Evolutionary conservation across 2,329 filamentous ascomycete genomes (phyloP).

Genomic region (Venturia aucupariae): DNA sequence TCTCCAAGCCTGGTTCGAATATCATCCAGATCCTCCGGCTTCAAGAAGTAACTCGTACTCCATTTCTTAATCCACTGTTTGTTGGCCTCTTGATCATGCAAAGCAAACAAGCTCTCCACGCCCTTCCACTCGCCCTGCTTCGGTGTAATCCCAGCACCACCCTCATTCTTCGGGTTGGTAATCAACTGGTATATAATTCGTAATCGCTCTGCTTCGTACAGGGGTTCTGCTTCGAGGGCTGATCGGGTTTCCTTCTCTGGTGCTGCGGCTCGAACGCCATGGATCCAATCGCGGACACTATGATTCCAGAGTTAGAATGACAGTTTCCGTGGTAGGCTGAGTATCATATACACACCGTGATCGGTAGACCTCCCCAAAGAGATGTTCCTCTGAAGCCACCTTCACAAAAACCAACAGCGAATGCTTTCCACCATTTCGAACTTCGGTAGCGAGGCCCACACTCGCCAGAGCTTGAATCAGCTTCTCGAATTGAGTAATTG

Average conservation of each 20-base stretch:
- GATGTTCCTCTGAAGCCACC: conserved; percentile 63
- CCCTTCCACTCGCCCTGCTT: conserved; percentile 42
- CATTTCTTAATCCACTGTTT: conserved; percentile 46
- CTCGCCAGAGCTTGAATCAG: conserved; percentile 65
- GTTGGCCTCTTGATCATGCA: conserved; percentile 43
- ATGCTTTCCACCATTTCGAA: conserved; percentile 65
- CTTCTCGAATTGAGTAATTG: conserved; percentile 66
- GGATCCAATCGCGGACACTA: conserved; percentile 87
- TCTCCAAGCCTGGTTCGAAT: conserved; percentile 42
- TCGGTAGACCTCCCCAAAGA: conserved; percentile 74
- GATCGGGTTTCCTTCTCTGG: conserved; percentile 64
- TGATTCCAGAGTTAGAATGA: conserved; percentile 4
- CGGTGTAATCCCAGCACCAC: conserved; percentile 42
- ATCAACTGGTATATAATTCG: conserved; percentile 76
- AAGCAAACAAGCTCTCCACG: conserved; percentile 40
- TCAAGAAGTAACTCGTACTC: conserved; percentile 38
- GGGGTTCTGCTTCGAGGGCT: conserved; percentile 61
- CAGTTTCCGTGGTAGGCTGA: neutral
- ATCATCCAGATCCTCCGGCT: conserved; percentile 40
- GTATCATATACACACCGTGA: conserved; percentile 47
- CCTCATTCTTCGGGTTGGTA: conserved; percentile 37
- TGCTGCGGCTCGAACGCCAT: conserved; percentile 70
- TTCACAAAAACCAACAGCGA: conserved; percentile 78
- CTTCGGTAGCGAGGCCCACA: conserved; percentile 80
- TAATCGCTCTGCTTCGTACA: conserved; percentile 81